Evolutionary conservation across 495 filamentous ascomycete species (phyloP), one percentile per base, ranked within the genome.

Genomic region (Lasiosphaeriaceae sp.): DNA sequence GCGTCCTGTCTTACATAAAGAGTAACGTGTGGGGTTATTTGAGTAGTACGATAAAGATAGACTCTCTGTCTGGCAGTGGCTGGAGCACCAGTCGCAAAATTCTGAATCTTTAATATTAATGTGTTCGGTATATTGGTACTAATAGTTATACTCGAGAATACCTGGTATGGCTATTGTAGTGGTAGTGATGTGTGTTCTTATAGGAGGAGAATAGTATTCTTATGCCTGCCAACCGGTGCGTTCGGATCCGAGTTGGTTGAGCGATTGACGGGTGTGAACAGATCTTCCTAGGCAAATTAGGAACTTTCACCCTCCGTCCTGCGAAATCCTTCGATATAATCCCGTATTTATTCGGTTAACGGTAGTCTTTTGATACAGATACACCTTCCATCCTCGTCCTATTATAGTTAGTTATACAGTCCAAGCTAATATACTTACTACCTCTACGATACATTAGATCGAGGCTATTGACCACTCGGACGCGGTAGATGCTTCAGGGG

Each of bases 401-500:
- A 23, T 47, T 48, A 47, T 47, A 39, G 54, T 35, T 24, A 37
- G 50, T 57, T 41, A 52, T 50, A 37, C 55, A 56, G 47, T 46
- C 34, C 2, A 37, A 50, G 35, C 54, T 34, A 47, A 47, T 45
- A 47, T 37, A 26, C 29, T 56, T 50, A 56, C n/a, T n/a, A n/a
- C 55, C 39, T 57, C 50, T 20, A 37, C 22, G 46, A 55, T 55
- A 17, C 19, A 55, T 26, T 14, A 55, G 52, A 55, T 47, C 26
- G 20, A 55, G 37, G 44, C 44, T 43, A 54, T 55, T 55, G 24
- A 55, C 52, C 52, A 55, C 44, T 35, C 35, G 35, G 52, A 55
- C 29, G 52, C 44, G 20, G 52, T 47, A 45, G 23, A 31, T 8
- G 46, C 52, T 39, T 47, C 52, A 37, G 41, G 24, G 39, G 39